Percentiles rank a stretch among this genome's conserved stretches.
Conservation (phyloP, 1,284 basidiomycete genomes). For the Gastroboletus turbinatus region DNA sequence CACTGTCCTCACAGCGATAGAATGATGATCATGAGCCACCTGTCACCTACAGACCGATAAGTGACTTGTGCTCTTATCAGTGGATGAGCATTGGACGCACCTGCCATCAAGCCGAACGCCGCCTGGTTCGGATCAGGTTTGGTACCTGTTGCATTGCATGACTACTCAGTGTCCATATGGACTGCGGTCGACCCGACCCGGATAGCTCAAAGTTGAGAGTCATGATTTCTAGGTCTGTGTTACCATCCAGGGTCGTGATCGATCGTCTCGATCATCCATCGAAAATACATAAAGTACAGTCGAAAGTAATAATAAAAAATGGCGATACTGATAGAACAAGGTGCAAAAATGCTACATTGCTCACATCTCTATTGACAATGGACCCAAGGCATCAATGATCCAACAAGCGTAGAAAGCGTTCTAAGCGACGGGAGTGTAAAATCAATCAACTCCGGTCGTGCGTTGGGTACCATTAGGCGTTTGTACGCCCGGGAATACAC, state of each 20-base stretch:
- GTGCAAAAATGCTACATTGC: not conserved
- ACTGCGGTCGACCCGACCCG: no score
- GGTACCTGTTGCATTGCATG: not conserved
- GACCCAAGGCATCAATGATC: slow-evolving; percentile 33
- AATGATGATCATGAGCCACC: not conserved
- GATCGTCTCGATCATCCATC: not conserved
- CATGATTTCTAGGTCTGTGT: no score
- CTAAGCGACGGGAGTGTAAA: slow-evolving; percentile 33
- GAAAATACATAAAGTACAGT: not conserved
- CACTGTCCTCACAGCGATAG: no score
- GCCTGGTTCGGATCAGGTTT: not conserved
- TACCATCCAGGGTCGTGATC: no score
- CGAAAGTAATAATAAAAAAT: not conserved
- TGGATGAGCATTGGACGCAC: not conserved
- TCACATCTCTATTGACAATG: slow-evolving; percentile 16
- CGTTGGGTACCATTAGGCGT: slow-evolving; percentile 4
- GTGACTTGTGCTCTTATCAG: no score
- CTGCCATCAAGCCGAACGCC: not conserved
- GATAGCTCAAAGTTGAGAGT: no score
- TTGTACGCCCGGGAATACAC: slow-evolving; percentile 18
- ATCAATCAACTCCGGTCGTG: slow-evolving; percentile 26
- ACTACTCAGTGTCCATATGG: no score
- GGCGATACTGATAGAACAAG: not conserved
- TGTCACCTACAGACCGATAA: no score
- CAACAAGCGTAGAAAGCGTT: slow-evolving; percentile 30